Base-by-base conservation (phyloP, 78 protist genomes). In the Chrysochromulina tobinii region DNA sequence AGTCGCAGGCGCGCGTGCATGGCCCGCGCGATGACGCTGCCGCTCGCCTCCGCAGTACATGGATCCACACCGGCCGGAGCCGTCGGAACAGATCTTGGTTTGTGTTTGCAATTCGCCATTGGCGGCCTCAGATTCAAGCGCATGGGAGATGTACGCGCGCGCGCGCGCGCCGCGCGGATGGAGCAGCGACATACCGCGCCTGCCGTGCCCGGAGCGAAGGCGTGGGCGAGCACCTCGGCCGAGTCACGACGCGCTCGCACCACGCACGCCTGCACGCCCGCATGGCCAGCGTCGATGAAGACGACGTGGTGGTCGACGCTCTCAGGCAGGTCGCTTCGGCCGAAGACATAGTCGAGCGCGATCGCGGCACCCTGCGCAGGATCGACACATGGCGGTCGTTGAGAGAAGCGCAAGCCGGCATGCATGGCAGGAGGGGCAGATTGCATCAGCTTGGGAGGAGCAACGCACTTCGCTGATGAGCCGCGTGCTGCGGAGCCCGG, bases 311-410 rank as follows among this genome's bases (percentile, higher is more conserved):
- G 69, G 68, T 96, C 94, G 59, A 94, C 91, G 51, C 81, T 91
- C 50, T 95, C 97, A 2, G 27, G 51, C 20, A 96, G 94, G 54
- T 88, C 92, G 21, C 67, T 61, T 86, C 94, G 27, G 95, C 90
- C 94, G 94, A 97, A 92, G 53, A 97, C 98, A 88, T 93, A 98
- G 53, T 89, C 93, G 57, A 98, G 93, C 14, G 98, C 98, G 5
- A 90, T 95, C 15, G 99, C 98, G 14, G 98, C 84, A 64, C 93
- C 89, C 85, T 97, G 98, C 87, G 94, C 38, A 38, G 38, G 38
- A 38, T 38, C 38, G 38, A 38, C 38, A 38, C 38, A 38, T 38
- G 38, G 38, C 38, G 38, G 38, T 38, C 38, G 38, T 38, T 38
- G 38, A 38, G 38, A 38, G 38, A 38, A 38, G 38, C 38, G 38